These are phyloP conservation scores for Sequoia sempervirens DNA, from an alignment of 75 land plant genomes.

Conservation along the genomic window DNA sequence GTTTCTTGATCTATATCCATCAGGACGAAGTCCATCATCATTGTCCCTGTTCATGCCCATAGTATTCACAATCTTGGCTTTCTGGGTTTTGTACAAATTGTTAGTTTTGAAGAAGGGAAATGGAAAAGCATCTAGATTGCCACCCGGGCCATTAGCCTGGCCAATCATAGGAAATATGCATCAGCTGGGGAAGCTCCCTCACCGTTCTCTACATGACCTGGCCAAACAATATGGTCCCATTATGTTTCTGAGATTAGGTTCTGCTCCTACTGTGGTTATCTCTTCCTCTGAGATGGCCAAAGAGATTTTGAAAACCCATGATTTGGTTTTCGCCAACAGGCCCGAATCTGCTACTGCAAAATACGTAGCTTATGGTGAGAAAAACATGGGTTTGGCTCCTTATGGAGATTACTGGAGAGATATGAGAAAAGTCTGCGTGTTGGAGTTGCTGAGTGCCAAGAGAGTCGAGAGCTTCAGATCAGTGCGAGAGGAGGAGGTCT, in stretches of 20 bases:
- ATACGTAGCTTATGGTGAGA: conserved; percentile 5
- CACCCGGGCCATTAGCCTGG: conserved; percentile 1
- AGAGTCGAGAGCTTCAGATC: conserved; percentile 16
- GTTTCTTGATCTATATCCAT: too few relatives aligned
- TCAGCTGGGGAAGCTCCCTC: conserved; percentile 1
- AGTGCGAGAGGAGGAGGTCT: conserved; percentile 23
- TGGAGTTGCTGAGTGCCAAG: conserved; percentile 27
- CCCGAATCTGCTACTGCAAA: neutral
- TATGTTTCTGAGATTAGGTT: conserved; percentile 20
- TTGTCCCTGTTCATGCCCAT: too few relatives aligned
- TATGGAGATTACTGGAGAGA: conserved; percentile 36
- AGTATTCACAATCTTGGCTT: too few relatives aligned
- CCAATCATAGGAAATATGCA: conserved; percentile 6
- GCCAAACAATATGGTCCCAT: conserved; percentile 27
- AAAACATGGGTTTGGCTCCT: conserved; percentile 25
- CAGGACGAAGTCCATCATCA: too few relatives aligned
- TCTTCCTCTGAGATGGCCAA: conserved; percentile 28
- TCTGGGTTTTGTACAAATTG: too few relatives aligned
- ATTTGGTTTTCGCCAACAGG: neutral
- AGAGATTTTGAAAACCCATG: neutral
- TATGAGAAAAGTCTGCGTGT: conserved; percentile 21
- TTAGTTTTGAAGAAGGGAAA: too few relatives aligned
- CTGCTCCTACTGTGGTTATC: conserved; percentile 15
- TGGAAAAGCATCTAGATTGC: neutral
- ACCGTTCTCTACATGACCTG: neutral